phyloP scores from a whole-genome alignment of 352 stramenopile genomes.

The Phytopythium delawarense region DNA sequence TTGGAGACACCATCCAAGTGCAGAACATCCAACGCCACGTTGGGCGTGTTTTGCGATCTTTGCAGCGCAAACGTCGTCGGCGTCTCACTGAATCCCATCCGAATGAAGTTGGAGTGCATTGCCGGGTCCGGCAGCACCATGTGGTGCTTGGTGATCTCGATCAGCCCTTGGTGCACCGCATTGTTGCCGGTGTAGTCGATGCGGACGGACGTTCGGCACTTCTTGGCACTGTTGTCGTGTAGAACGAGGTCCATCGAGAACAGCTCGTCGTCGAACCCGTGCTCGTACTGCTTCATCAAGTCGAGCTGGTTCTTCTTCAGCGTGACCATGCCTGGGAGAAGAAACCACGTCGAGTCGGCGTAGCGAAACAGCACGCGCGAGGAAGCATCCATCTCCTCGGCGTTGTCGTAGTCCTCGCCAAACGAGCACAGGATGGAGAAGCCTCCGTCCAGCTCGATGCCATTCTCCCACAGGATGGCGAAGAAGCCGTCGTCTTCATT shows the following conservation, averaged over 20 bases:
- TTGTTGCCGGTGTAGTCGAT: constrained; percentile 70
- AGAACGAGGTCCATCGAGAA: constrained; percentile 81
- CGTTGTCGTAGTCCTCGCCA: constrained; percentile 67
- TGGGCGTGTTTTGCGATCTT: constrained; percentile 70
- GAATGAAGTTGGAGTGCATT: constrained; percentile 81
- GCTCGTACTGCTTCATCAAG: constrained; percentile 84
- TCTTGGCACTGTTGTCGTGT: constrained; percentile 45
- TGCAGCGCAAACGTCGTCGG: constrained; percentile 76
- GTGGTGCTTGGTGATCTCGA: constrained; percentile 83
- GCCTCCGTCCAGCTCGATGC: constrained; percentile 67
- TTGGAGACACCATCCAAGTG: constrained; percentile 56
- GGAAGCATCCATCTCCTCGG: constrained; percentile 49
- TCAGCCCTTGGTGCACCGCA: constrained; percentile 58
- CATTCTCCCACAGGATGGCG: constrained; percentile 74
- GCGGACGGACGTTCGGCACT: constrained; percentile 29
- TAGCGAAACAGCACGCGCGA: constrained; percentile 77
- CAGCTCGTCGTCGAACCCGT: constrained; percentile 75
- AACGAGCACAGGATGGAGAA: constrained; percentile 86
- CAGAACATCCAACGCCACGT: constrained; percentile 68
- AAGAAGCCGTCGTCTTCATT: constrained; percentile 78
- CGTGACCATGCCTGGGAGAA: constrained; percentile 58
- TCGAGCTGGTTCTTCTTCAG: constrained; percentile 72
- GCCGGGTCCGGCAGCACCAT: constrained; percentile 64
- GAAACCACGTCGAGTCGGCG: constrained; percentile 77
- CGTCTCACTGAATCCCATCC: constrained; percentile 72